Evolutionary conservation across 23 red algal genomes (phyloP), one percentile per base, ranked within the genome.

Genomic region (Gracilariopsis chorda): DNA sequence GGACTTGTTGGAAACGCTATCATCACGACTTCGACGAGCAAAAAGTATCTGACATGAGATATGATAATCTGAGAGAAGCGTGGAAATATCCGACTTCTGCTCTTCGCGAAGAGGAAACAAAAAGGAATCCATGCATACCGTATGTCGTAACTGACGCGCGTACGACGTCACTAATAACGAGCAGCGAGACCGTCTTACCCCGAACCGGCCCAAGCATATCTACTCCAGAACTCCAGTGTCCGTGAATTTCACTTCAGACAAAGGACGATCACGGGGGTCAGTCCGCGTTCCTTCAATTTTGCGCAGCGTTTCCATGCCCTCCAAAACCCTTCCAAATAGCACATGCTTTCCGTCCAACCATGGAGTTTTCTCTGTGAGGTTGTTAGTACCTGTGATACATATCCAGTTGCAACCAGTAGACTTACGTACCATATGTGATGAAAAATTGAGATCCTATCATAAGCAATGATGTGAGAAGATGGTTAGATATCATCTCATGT

Each of bases 291-390:
- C 20, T 65, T 94, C 96, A 19, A 98, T 95, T 65, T 95, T 90
- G 51, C 82, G 57, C 71, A 98, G 35, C 32, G 88, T 92, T 25
- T 96, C 90, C 90, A 99, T 94, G 32, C 97, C 97, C 46, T 99
- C 97, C 9, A 94, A 10, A 7, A 99, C 97, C 39, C 92, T 88
- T 58, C 97, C 97, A 30, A 99, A 99, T 45, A 95, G 74, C 24
- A 95, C 93, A 60, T 99, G 93, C 82, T 95, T 99, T 20, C 93
- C 93, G 58, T 99, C 97, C 39, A 99, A 76, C 93, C 93, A 95
- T 25, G 93, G 77, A 20, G 87, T 95, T 82, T 86, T 76, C 32
- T 14, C 77, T 83, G 43, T 53, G 17, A n/a, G 14, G 51, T 55
- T 16, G n/a, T 14, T 16, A n/a, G 51, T 55, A 55, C 51, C 14